A percentile compares a stretch with the other conserved stretches of the same genome.
Conservation (phyloP, 2,329 filamentous ascomycete species). For the Exserohilum turcica region DNA sequence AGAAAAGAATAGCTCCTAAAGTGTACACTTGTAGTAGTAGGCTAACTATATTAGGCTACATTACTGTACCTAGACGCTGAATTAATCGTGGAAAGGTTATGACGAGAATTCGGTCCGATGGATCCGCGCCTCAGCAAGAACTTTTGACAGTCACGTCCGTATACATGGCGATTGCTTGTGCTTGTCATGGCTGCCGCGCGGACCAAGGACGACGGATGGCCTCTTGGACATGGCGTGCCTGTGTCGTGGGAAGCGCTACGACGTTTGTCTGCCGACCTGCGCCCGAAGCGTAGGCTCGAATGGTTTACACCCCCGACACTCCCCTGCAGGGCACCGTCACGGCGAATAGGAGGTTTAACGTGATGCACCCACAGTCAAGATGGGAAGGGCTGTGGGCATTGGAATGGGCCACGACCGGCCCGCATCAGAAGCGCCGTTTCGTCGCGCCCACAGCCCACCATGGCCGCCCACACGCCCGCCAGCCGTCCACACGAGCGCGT, state of each 20-base stretch:
- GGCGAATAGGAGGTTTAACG: conserved; percentile 4
- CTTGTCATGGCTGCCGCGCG: not conserved
- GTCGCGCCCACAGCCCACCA: too few species aligned
- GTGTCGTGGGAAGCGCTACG: conserved; percentile 9
- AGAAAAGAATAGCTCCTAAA: too few species aligned
- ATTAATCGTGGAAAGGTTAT: too few species aligned
- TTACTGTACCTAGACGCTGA: too few species aligned
- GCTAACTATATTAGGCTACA: too few species aligned
- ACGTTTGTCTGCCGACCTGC: conserved; percentile 5
- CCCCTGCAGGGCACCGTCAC: conserved; percentile 1
- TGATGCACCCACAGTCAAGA: conserved; percentile 5
- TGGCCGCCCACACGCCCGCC: too few species aligned
- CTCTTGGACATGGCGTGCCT: not conserved
- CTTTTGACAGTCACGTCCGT: too few species aligned
- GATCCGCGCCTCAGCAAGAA: too few species aligned
- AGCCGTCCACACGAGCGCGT: too few species aligned
- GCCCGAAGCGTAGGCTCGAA: conserved; percentile 12
- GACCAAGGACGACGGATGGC: not conserved
- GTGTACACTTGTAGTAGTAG: too few species aligned
- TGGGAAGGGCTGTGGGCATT: too few species aligned
- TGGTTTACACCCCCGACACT: conserved; percentile 8
- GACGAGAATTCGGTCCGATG: too few species aligned
- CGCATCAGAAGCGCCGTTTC: conserved; percentile 3
- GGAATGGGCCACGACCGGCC: not conserved
- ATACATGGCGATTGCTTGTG: not conserved